Conservation (phyloP, 192 early-diverging fungal species). For the Backusella luteola region DNA sequence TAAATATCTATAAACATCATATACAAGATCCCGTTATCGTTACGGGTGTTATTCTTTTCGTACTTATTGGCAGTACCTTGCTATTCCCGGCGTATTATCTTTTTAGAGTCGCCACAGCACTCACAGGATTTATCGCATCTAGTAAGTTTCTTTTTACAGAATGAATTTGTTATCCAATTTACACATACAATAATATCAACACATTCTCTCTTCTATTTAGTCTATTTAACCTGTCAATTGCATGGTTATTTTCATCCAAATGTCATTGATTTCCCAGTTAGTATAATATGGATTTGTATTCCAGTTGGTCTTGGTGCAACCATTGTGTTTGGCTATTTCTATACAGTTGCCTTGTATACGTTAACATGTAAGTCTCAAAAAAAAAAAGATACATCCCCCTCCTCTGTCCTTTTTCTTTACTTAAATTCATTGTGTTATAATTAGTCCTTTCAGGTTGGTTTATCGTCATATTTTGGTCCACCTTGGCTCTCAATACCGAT, state of each 20-base stretch:
- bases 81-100: conserved; percentile 37
- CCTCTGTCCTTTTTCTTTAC: neutral
- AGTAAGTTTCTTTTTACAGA: neutral
- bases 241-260: neutral
- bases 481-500: neutral
- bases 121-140: conserved; percentile 31
- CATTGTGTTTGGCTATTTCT: conserved; percentile 33
- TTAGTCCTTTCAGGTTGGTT: neutral
- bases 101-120: conserved; percentile 39
- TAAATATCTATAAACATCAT: no score
- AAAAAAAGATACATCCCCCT: no score
- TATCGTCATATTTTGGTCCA: neutral
- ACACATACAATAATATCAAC: no score
- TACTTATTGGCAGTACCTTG: conserved; percentile 3
- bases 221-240: neutral
- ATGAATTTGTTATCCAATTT: no score
- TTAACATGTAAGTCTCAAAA: neutral
- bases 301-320: conserved; percentile 24
- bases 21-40: neutral
- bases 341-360: neutral
- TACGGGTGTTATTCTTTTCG: neutral
- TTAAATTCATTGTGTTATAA: neutral
- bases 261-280: neutral
- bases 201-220: neutral
- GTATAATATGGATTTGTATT: neutral